Evolutionary conservation across 2,329 filamentous ascomycete genomes (phyloP).

Genomic region (Nothophoma quercina): DNA sequence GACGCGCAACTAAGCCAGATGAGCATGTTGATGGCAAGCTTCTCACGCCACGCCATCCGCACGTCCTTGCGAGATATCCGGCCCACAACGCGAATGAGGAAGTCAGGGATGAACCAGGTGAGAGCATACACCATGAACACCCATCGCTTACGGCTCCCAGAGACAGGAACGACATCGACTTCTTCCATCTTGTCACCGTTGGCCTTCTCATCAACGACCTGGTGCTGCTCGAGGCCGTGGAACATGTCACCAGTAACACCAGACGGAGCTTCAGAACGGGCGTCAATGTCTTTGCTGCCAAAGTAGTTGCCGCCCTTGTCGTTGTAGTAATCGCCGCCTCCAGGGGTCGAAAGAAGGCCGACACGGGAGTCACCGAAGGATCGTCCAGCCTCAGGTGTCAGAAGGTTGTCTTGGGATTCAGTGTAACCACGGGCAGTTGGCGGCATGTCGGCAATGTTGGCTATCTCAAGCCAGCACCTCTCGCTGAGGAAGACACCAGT

Average conservation of each 20-base stretch:
- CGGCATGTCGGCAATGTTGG: slow-evolving; percentile 67
- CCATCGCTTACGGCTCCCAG: slow-evolving; percentile 87
- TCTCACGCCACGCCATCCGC: slow-evolving; percentile 92
- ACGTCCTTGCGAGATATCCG: slow-evolving; percentile 93
- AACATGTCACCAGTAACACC: slow-evolving; percentile 96
- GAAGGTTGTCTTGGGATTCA: slow-evolving; percentile 59
- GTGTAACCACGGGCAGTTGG: slow-evolving; percentile 56
- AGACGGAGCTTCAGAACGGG: slow-evolving; percentile 93
- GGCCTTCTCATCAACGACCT: slow-evolving; percentile 93
- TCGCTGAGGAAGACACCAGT: slow-evolving; percentile 97
- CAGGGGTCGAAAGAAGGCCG: slow-evolving; percentile 61
- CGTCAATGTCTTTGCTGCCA: slow-evolving; percentile 77
- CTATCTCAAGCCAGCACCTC: slow-evolving; percentile 91
- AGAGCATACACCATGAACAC: slow-evolving; percentile 81
- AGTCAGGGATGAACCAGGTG: slow-evolving; percentile 89
- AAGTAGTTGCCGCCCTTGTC: slow-evolving; percentile 88
- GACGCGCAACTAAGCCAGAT: slow-evolving; percentile 88
- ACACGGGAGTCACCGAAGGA: slow-evolving; percentile 67
- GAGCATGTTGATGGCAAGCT: slow-evolving; percentile 95
- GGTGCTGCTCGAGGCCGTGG: slow-evolving; percentile 90
- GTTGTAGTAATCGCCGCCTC: slow-evolving; percentile 70
- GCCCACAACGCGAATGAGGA: slow-evolving; percentile 77
- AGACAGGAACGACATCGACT: slow-evolving; percentile 83
- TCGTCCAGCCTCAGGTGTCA: slow-evolving; percentile 61
- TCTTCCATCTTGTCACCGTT: slow-evolving; percentile 90